Evolutionary conservation across 495 filamentous ascomycete species (phyloP), one percentile per base, ranked within the genome.

Genomic region (Neurospora sp.): DNA sequence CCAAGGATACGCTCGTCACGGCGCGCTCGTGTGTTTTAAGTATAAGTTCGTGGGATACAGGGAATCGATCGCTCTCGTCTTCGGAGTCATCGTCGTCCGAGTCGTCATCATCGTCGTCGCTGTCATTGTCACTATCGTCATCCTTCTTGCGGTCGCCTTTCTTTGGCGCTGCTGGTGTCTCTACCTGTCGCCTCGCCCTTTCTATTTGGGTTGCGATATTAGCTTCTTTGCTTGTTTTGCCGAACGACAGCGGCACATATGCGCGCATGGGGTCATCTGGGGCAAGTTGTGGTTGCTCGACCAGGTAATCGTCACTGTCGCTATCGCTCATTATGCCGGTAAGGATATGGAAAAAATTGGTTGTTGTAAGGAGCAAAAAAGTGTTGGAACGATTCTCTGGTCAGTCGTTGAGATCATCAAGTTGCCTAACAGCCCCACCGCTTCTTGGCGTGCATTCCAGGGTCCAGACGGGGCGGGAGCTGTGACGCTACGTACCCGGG

Each of bases 1-100:
- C 96, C 38, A 97, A 84, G 5, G 93, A 90, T 71, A 93, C 84
- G 3, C 90, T 90, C 10, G 96, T 97, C 70, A 98, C 87, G 7
- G 94, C 91, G 70, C 92, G 91, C 17, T 97, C 93, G 79, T 99
- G 96, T 10, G 94, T 95, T 79, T 95, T 96, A 73, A 99, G 83
- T 22, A 95, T 83, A 75, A 99, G 86, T 81, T 98, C 94, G 76
- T 99, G 96, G 8, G 96, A 96, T 20, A 97, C 90, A 4, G 96
- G 96, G 73, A 92, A 98, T 74, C 96, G 93, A 77, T 97, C 95
- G 59, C 93, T 91, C 16, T 94, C 92, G 22, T 94, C 91, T 7
- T 87, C 85, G 20, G 87, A 84, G 44, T 89, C 87, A 27, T 88
- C 86, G 12, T 90, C 87, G 12, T 90, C 87, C 14, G 86, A 83